Base-by-base conservation (phyloP, 345 rosid species). In the Passiflora organensis region DNA sequence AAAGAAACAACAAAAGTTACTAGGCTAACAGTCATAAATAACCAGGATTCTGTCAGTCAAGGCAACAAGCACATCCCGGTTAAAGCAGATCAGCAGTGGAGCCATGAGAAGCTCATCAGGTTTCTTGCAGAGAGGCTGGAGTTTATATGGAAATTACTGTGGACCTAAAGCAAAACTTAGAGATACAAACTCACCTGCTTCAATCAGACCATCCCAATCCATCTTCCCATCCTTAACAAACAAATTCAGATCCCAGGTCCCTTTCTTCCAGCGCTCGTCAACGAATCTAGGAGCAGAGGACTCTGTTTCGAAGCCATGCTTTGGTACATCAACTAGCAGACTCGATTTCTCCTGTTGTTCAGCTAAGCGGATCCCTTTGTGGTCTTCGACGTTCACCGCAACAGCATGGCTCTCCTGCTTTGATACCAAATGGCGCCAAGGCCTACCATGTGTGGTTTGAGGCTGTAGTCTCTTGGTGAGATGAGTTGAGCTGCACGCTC, bases 171-270 rank as follows among this genome's bases (percentile, higher is more conserved):
- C 15, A 0, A 47, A 48, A 45, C 5, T 16, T 17, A 19, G 48
- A 14, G 49, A 36, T 34, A 6, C 6, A 3, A 1, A 46, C 41
- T 58, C 18, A 69, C 84, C 81, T 46, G 81, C 86, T 57, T 55
- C 67, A 52, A 75, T 77, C 5, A 79, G 72, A 28, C 53, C 58
- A 62, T 78, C 78, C 82, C 82, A 78, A 48, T 76, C 81, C 67
- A 81, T 79, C 61, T 49, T 73, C 1, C 84, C 76, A 48, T 67
- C 72, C 53, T 62, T 71, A 25, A 78, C 77, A 55, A 81, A 81
- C 84, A 68, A 69, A 41, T 79, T 77, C 22, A 84, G 55, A 67
- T 77, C 78, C 86, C 84, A 75, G 1, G 71, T 71, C 9, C 86
- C 83, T 2, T 62, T 79, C 67, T 71, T 77, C 86, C 84, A 81